Evolutionary conservation across 768 basidiomycete genomes (phyloP), one percentile per base, ranked within the genome.

Genomic region (Phlegmacium glaucopus): DNA sequence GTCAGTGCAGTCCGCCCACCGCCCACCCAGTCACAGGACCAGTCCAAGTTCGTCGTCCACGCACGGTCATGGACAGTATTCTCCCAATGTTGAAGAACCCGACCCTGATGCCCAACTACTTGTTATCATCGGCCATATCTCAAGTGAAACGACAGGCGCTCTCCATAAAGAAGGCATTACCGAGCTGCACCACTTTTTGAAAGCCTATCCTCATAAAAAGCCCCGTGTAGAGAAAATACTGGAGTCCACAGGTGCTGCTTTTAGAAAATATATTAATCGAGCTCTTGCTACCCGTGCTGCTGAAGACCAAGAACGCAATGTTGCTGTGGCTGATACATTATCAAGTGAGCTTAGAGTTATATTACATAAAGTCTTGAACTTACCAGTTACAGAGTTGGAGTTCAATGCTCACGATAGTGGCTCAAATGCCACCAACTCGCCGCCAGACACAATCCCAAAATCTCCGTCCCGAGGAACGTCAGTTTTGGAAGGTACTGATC

Each of bases 91-190:
- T 6, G 84, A 86, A 63, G 90, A 94, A 61, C 87, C 90, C 1
- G 93, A 94, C 63, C 88, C 90, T 9, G 92, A 94, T 60, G 85
- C 82, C 9, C 86, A 91, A 57, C 70, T 94, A 37, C 78, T 86
- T 47, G 80, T 80, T 10, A 88, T 94, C 55, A 89, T 93, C 58
- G 84, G 83, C 35, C 87, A 93, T 61, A 90, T 90, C 49, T 91
- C 88, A 27, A 89, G 86, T 61, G 87, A 92, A 68, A 89, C 90
- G 17, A 90, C 90, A 4, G 90, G 88, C 12, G 88, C 89, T 12
- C 72, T 91, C 69, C 89, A 93, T 64, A 93, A 93, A 66, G 91
- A 95, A 64, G 91, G 92, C 4, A 94, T 98, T 47, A 94, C 92
- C 3, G 92, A 94, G 58, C 72, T 99, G 17, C 92, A 97, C 63